A percentile compares a stretch with the other conserved stretches of the same genome.
Evolutionary conservation across 1,139 yeast genomes (phyloP).

Genomic region (Candida glucosophila): DNA sequence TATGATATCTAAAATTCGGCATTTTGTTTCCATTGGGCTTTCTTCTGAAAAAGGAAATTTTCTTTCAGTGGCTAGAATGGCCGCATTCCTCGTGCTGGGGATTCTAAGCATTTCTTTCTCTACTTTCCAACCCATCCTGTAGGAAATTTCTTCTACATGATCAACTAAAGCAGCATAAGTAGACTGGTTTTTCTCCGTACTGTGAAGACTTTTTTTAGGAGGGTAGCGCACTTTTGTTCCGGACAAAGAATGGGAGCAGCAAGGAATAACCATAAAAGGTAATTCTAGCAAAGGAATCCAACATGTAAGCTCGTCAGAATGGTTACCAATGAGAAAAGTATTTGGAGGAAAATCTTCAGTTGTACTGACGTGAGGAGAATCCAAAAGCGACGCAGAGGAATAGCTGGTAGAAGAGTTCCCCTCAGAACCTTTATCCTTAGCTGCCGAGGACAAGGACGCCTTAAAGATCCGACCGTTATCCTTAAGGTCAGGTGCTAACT

Average conservation of each 20-base stretch:
- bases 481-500: constrained; percentile 41
- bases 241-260: constrained; percentile 82
- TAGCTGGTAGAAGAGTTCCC: constrained; percentile 16
- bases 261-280: constrained; percentile 89
- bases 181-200: constrained; percentile 20
- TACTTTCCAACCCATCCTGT: constrained; percentile 70
- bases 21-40: constrained; percentile 14
- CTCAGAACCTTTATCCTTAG: constrained; percentile 2
- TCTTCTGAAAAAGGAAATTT: constrained; percentile 18
- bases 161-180: constrained; percentile 80
- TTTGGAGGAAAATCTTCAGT: constrained; percentile 58
- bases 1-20: constrained; percentile 48
- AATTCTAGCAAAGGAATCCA: constrained; percentile 87
- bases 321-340: constrained; percentile 87
- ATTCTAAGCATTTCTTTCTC: constrained; percentile 84
- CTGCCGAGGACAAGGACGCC: constrained; percentile 22
- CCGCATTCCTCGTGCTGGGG: constrained; percentile 92
- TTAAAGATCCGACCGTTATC: constrained; percentile 59
- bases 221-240: constrained; percentile 69
- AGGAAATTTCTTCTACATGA: constrained; percentile 67
- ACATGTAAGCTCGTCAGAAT: constrained; percentile 89
- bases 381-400: constrained; percentile 40
- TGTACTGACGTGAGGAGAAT: constrained; percentile 52
- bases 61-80: constrained; percentile 58
- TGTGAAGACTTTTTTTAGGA: constrained; percentile 18